These are phyloP conservation scores for Secale cereale DNA, from an alignment of 176 grass and related monocot species.

Conservation along the genomic window DNA sequence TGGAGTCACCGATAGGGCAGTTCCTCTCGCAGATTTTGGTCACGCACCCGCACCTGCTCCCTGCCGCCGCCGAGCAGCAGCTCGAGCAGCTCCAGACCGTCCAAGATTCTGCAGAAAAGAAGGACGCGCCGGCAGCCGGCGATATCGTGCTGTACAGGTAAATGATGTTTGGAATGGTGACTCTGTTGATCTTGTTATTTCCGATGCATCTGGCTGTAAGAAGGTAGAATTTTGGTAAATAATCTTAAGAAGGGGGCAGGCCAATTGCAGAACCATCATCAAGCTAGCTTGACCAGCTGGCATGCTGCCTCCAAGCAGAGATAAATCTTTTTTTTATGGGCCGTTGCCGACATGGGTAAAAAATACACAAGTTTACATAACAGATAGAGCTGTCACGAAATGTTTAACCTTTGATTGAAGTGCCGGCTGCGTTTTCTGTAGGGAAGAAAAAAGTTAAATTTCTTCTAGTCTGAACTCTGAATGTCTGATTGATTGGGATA, in stretches of 20 bases:
- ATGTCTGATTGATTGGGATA: conserved; percentile 26
- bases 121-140: conserved; percentile 39
- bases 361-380: background rate
- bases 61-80: conserved; percentile 87
- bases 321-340: background rate
- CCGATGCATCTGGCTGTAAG: background rate
- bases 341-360: background rate
- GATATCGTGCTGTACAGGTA: conserved; percentile 97
- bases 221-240: conserved; percentile 1
- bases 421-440: background rate
- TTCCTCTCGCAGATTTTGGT: conserved; percentile 82
- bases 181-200: conserved; percentile 9
- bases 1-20: conserved; percentile 88
- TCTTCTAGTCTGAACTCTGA: conserved; percentile 10
- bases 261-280: conserved; percentile 16
- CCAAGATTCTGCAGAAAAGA: conserved; percentile 44
- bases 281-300: background rate
- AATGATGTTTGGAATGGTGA: background rate
- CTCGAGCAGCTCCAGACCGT: conserved; percentile 87
- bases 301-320: background rate
- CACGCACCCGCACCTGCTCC: conserved; percentile 87
- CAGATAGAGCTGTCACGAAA: background rate
- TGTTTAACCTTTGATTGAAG: background rate
- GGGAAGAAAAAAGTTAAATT: background rate
- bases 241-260: conserved; percentile 4